Conservation (phyloP, 257 asterid genomes). For the Ballota nigra region DNA sequence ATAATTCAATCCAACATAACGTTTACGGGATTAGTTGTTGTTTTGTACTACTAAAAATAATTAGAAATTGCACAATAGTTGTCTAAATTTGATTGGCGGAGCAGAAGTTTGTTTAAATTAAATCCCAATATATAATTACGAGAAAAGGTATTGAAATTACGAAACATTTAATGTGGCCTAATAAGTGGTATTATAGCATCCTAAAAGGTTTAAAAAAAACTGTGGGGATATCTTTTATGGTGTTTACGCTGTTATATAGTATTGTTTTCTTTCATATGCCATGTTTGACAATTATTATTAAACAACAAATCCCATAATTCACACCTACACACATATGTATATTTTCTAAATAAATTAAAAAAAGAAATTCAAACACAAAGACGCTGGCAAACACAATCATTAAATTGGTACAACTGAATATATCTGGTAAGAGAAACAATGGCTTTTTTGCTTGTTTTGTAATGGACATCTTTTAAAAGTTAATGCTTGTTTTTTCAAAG, state of each 20-base stretch:
- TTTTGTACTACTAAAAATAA: neutral
- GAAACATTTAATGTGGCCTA: neutral
- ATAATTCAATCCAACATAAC: neutral
- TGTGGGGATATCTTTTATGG: constrained; percentile 20
- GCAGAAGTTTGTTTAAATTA: neutral
- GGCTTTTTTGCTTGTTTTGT: neutral
- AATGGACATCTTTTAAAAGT: neutral
- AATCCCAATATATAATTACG: neutral
- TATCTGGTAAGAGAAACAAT: neutral
- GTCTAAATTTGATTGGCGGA: neutral
- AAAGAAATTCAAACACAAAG: neutral
- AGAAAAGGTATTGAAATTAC: neutral
- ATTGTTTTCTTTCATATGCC: neutral
- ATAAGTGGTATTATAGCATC: too few relatives aligned
- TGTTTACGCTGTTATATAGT: neutral
- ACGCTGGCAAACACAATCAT: constrained; percentile 27
- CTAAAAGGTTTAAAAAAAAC: too few relatives aligned
- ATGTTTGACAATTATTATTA: neutral
- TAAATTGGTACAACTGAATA: constrained; percentile 6
- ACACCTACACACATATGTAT: neutral
- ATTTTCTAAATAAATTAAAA: neutral
- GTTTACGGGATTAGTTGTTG: neutral
- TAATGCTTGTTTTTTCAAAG: neutral
- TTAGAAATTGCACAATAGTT: neutral
- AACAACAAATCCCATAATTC: neutral